These are phyloP conservation scores for Tuber microsphaerosporum DNA, from an alignment of 495 filamentous ascomycete species.

Conservation along the genomic window DNA sequence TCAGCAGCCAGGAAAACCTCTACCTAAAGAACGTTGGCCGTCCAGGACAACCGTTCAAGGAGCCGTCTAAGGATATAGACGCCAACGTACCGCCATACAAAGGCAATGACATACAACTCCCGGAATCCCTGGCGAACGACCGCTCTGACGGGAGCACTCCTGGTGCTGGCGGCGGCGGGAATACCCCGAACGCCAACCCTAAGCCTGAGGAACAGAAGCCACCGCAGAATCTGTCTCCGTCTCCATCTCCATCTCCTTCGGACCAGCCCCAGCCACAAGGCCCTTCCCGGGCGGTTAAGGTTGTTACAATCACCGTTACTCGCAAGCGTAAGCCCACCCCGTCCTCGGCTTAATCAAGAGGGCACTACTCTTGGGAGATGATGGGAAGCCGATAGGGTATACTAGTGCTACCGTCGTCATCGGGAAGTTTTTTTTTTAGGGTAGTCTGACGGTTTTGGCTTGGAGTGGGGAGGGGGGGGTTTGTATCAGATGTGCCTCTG, in stretches of 20 bases:
- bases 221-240: too few relatives aligned
- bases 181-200: background rate
- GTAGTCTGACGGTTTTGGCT: background rate
- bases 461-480: background rate
- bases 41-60: background rate
- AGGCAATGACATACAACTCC: background rate
- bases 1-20: background rate
- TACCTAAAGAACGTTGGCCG: constrained; percentile 1
- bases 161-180: background rate
- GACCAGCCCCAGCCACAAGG: background rate
- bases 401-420: too few relatives aligned
- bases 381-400: background rate
- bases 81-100: background rate
- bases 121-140: background rate
- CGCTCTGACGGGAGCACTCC: background rate
- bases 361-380: background rate
- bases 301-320: background rate
- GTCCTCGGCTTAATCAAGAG: background rate
- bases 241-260: background rate
- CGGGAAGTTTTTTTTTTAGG: background rate
- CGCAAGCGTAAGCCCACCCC: background rate
- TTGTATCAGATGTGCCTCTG: background rate
- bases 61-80: background rate
- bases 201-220: background rate
- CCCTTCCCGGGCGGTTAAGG: background rate